Conservation (phyloP, 2,329 filamentous ascomycete species). For the Cytospora leucostoma region DNA sequence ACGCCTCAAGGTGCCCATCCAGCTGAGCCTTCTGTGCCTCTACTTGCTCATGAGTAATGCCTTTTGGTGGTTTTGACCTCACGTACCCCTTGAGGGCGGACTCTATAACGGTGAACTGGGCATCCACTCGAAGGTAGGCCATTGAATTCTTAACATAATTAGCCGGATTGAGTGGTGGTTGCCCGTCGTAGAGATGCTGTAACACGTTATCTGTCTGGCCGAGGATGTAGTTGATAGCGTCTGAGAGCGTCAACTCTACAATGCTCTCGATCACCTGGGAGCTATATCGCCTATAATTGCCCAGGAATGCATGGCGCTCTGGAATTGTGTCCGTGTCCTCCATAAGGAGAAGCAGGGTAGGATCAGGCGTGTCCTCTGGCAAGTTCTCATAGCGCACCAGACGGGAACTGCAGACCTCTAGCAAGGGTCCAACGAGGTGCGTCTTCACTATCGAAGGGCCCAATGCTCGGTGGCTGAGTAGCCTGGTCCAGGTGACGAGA, state of each 20-base stretch:
- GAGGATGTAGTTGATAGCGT: constrained; percentile 88
- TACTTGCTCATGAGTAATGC: constrained; percentile 25
- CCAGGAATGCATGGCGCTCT: constrained; percentile 90
- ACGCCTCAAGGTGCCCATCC: constrained; percentile 66
- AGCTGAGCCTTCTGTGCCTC: constrained; percentile 57
- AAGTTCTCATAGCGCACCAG: constrained; percentile 86
- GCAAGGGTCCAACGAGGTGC: constrained; percentile 70
- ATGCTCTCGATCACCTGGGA: constrained; percentile 84
- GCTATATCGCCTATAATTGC: constrained; percentile 92
- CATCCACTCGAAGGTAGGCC: constrained; percentile 78
- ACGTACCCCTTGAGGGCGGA: constrained; percentile 85
- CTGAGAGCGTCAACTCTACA: constrained; percentile 76
- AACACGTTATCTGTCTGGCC: constrained; percentile 73
- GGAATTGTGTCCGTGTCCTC: constrained; percentile 95
- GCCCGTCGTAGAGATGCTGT: constrained; percentile 72
- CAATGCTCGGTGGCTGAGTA: constrained; percentile 73
- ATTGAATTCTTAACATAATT: constrained; percentile 70
- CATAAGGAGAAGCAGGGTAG: constrained; percentile 77
- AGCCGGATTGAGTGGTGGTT: constrained; percentile 64
- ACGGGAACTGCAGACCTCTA: constrained; percentile 81
- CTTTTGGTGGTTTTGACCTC: constrained; percentile 62
- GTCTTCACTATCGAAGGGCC: constrained; percentile 63
- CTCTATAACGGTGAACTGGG: constrained; percentile 87
- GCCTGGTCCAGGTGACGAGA: constrained; percentile 83
- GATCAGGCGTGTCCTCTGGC: constrained; percentile 77